Evolutionary conservation across 306 rosid genomes (phyloP).

Genomic region (Vigna mungo): DNA sequence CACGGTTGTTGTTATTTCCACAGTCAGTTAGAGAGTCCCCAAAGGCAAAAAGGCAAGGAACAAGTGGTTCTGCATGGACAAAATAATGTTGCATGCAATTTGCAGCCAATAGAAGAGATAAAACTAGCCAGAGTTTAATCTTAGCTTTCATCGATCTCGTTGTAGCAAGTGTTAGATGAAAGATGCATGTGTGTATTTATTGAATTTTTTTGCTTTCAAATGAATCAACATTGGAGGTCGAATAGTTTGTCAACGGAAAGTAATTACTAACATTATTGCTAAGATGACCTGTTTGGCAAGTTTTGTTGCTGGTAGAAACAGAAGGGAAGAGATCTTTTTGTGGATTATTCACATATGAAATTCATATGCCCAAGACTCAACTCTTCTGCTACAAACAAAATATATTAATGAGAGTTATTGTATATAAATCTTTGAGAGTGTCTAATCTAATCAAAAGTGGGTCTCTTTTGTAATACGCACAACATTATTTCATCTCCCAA

Average conservation of each 20-base stretch:
- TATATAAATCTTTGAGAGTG: too few relatives aligned
- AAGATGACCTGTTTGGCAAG: neutral
- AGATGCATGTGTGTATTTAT: neutral
- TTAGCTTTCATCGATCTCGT: neutral
- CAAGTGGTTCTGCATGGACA: constrained; percentile 29
- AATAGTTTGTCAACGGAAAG: neutral
- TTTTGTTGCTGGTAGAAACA: too few relatives aligned
- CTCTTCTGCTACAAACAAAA: too few relatives aligned
- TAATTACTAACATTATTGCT: neutral
- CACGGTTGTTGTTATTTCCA: constrained; percentile 66
- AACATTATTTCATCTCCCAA: too few relatives aligned
- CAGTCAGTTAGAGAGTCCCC: constrained; percentile 63
- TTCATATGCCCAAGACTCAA: too few relatives aligned
- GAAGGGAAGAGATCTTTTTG: too few relatives aligned
- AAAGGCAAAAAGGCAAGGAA: constrained; percentile 58
- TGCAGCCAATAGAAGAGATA: constrained; percentile 22
- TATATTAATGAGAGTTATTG: too few relatives aligned
- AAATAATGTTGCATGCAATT: neutral
- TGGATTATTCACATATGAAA: too few relatives aligned
- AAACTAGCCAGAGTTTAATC: neutral
- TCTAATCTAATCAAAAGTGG: too few relatives aligned
- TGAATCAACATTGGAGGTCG: neutral
- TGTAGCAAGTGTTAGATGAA: neutral
- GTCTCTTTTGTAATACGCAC: too few relatives aligned
- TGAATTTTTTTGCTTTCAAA: neutral